These are phyloP conservation scores for Pichia sp. DNA, from an alignment of 1,139 yeast species.

Conservation along the genomic window DNA sequence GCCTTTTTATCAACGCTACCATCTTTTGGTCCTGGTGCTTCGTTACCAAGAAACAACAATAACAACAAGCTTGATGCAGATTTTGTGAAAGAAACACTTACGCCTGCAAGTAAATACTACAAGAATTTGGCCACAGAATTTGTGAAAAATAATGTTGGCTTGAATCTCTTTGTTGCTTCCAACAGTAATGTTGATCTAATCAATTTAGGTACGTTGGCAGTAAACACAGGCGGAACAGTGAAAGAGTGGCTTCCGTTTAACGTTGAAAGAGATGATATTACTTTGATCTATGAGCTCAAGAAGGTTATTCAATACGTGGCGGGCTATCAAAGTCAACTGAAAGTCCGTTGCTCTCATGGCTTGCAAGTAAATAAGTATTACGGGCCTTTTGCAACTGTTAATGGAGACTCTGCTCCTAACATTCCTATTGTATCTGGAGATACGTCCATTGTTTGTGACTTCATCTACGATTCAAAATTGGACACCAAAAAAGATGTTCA, in stretches of 20 bases:
- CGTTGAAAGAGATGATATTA: constrained; percentile 65
- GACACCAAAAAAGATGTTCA: constrained; percentile 74
- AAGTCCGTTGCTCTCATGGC: constrained; percentile 86
- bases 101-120: constrained; percentile 62
- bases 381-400: constrained; percentile 44
- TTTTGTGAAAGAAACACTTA: constrained; percentile 51
- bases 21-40: constrained; percentile 79
- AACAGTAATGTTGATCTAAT: constrained; percentile 63
- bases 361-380: constrained; percentile 77
- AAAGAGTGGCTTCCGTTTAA: constrained; percentile 66
- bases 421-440: constrained; percentile 64
- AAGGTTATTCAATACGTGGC: constrained; percentile 41
- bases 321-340: constrained; percentile 81
- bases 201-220: constrained; percentile 63
- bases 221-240: constrained; percentile 69
- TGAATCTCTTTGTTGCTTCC: constrained; percentile 73
- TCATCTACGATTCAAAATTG: constrained; percentile 74
- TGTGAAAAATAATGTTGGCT: constrained; percentile 58
- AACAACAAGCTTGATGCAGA: constrained; percentile 43
- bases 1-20: constrained; percentile 69
- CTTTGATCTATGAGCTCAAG: constrained; percentile 57
- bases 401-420: constrained; percentile 52
- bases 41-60: constrained; percentile 45
- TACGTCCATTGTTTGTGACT: constrained; percentile 65
- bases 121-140: constrained; percentile 56